Base-by-base conservation (phyloP, 192 early-diverging fungal species). In the Phlyctochytrium planicorne region DNA sequence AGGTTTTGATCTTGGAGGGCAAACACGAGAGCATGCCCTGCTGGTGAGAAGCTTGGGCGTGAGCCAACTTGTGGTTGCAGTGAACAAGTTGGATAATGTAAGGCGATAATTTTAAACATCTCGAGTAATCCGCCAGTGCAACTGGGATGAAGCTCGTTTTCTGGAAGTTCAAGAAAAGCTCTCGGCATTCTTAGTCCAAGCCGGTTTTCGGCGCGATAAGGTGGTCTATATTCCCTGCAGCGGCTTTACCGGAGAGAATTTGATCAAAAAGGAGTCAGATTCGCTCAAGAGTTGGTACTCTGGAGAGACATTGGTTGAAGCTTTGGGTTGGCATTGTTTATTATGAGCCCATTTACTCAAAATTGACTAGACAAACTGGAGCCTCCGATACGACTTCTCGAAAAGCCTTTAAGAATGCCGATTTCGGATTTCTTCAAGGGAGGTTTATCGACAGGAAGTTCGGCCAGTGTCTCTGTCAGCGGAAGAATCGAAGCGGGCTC, bases 1-100 rank as follows among this genome's bases (percentile, higher is more conserved):
- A 2, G 97, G 97, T 14, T 97, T 99, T 78, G 91, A 94, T 36
- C 82, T 82, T 34, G 89, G 91, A 68, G 97, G 97, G 20, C 96
- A 98, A 78, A 98, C 96, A 17, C 90, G 94, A 55, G 97, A 99
- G 75, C 97, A 99, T 66, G 91, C 95, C 0, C 70, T 97, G 12
- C 75, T 99, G 23, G 84, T 94, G n/a, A 77, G 94, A 57, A 91
- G 90, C 80, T 77, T 99, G 40, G 97, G 97, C 2, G 93, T 99
- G 12, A 82, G 83, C 10, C 96, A 98, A 70, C 68, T 99, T 23
- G 84, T 98, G 33, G 89, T 99, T 2, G 93, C 94, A 0, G 84
- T 99, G 23, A 99, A 99, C 81, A 99, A 99, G 75, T 68, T 99
- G 62, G 97, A 99, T 70, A 79, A 70, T 50, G 91, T 92, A 76